Percentiles rank a stretch among this genome's conserved stretches.
Conservation (phyloP, 352 stramenopile species). For the Lagenidium sp. region DNA sequence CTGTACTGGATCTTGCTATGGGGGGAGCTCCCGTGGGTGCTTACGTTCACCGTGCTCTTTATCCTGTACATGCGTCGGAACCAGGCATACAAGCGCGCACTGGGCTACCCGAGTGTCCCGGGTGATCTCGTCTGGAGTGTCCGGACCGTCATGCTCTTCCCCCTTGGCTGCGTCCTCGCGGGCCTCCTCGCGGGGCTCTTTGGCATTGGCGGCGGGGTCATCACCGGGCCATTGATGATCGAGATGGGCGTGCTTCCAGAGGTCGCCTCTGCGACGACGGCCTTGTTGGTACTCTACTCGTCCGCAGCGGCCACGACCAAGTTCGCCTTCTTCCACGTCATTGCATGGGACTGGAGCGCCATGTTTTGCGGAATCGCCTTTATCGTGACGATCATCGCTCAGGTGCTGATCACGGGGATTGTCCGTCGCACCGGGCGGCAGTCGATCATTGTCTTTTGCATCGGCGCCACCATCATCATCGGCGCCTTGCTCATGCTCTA, state of each 20-base stretch:
- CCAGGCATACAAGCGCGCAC: slow-evolving; percentile 26
- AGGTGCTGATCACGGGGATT: slow-evolving; percentile 40
- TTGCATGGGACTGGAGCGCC: slow-evolving; percentile 32
- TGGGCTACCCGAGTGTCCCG: slow-evolving; percentile 24
- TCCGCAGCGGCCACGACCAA: slow-evolving; percentile 33
- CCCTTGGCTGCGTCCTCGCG: slow-evolving; percentile 20
- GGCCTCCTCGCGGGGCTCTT: slow-evolving; percentile 39
- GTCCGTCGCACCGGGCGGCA: slow-evolving; percentile 36
- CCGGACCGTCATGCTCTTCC: slow-evolving; percentile 27
- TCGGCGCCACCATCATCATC: slow-evolving; percentile 28
- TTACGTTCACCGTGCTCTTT: slow-evolving; percentile 26
- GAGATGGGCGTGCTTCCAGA: slow-evolving; percentile 44
- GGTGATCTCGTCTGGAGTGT: slow-evolving; percentile 37
- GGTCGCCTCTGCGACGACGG: slow-evolving; percentile 33
- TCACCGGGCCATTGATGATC: slow-evolving; percentile 50
- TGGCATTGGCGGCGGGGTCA: slow-evolving; percentile 39
- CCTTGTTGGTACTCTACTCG: slow-evolving; percentile 47
- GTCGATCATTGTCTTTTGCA: slow-evolving; percentile 46
- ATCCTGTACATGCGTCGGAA: slow-evolving; percentile 20
- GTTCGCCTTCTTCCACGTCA: slow-evolving; percentile 41
- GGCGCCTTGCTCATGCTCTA: slow-evolving; percentile 42
- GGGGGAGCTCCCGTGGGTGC: slow-evolving; percentile 38
- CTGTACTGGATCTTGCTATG: slow-evolving; percentile 37
- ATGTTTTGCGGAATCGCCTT: slow-evolving; percentile 31
- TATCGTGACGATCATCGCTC: slow-evolving; percentile 31